Evolutionary conservation across 169 alveolate species (phyloP), one percentile per base, ranked within the genome.

Genomic region (Cryptosporidium sp.): DNA sequence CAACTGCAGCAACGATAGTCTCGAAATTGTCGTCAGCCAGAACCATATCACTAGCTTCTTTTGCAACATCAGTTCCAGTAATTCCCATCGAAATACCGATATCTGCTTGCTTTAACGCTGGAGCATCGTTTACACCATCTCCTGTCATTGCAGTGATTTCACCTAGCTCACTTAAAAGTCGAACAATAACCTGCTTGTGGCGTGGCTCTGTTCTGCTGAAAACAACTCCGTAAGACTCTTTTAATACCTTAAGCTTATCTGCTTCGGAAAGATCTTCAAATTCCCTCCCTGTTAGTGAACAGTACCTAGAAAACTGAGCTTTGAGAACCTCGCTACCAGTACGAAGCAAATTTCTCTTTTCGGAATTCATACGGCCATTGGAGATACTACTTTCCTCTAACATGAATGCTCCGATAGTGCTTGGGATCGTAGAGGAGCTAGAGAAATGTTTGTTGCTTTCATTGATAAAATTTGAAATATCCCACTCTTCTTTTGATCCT

Each of bases 51-150:
- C 99, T 94, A 0, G 99, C 99, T 89, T 98, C 99, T 93, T 98
- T 99, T 16, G 99, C 99, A n/a, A 98, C 99, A 93, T 99, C 99
- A 14, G 99, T 98, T 26, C 99, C 99, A 33, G 99, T 93, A 21
- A 98, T 96, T 48, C 99, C 99, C 99, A 98, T 98, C 59, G 99
- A 98, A 48, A 98, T 95, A 29, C 99, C 99, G 69, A 98, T 98
- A 71, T 96, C 98, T 26, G 99, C 99, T 93, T 97, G 96, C 93
- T 98, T 97, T 55, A 98, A 86, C 1, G 99, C 99, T 12, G 99
- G 99, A 18, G 99, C 99, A 91, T 99, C 99, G 93, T 99, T 99
- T 26, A 98, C 99, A 26, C 99, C 99, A 93, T 99, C 99, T 7
- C 99, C 99, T 65, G 99, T 97, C 99, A 97, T 96, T 23, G 99